Evolutionary conservation across 805 yeast species (phyloP), one percentile per base, ranked within the genome.

Genomic region (Lachancea dasiensis): DNA sequence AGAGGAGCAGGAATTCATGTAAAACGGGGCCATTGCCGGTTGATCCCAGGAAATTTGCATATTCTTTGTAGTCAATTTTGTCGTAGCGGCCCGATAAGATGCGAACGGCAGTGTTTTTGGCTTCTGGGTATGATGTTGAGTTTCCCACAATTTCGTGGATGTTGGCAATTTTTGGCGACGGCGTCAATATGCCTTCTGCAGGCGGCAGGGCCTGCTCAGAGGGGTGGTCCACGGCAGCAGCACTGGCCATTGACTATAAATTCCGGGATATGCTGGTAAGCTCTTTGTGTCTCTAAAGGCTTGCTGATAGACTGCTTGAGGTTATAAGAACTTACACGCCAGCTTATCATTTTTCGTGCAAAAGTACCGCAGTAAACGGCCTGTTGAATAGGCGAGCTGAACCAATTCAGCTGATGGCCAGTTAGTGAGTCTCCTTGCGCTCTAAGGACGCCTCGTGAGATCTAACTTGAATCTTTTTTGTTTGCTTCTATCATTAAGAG

Each of bases 1-100:
- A 64, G 11, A 68, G 45, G 2, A 45, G 36, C 58, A 73, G 54
- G 48, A 65, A 69, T 23, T 59, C 57, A 7, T 34, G 39, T 31
- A 72, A 56, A 0, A 68, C 56, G 3, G 45, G 42, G 4, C 39
- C 20, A 37, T 58, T 56, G 16, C 50, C 51, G 7, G 46, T 46
- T 2, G 54, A 46, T 3, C 75, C 75, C 24, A 70, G 39, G 47
- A 59, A 65, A 30, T 61, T 54, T 0, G 72, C 69, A 39, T 69
- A 70, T 31, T 63, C 60, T 8, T 69, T 70, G 61, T 73, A 68
- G 4, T 52, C 44, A 0, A 55, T 41, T 8, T 51, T 52, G 4
- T 39, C 40, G 40, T 54, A 67, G 1, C 52, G 48, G 5, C 64
- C 61, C 3, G 58, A 45, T 34, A 47, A 60, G 6, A 71, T 50